A percentile compares a stretch with the other conserved stretches of the same genome.
Conservation (phyloP, 257 asterid genomes). For the Primulina huaijiensis region DNA sequence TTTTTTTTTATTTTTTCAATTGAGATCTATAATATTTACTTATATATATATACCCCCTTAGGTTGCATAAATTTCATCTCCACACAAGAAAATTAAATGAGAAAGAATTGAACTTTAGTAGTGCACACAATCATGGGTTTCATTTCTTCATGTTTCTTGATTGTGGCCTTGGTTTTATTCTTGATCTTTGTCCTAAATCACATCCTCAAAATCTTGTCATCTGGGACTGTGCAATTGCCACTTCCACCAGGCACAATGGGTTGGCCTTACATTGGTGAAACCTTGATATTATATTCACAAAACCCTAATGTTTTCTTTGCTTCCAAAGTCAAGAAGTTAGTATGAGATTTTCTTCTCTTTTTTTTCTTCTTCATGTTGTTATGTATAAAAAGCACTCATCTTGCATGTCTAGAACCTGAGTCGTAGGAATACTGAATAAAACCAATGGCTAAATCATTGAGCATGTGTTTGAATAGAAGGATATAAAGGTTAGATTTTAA, state of each 20-base stretch:
- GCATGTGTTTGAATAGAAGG: no score
- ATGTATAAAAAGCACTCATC: not conserved
- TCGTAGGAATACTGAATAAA: no score
- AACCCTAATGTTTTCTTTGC: slow-evolving; percentile 68
- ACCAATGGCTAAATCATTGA: no score
- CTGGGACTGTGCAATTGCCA: slow-evolving; percentile 34
- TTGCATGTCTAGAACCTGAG: not conserved
- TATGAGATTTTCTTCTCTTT: not conserved
- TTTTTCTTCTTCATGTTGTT: no score
- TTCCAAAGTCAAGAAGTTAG: slow-evolving; percentile 70
- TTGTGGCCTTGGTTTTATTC: slow-evolving; percentile 17
- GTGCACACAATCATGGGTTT: slow-evolving; percentile 37
- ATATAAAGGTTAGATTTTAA: no score
- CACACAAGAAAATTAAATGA: slow-evolving; percentile 11
- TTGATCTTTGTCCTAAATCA: slow-evolving; percentile 21
- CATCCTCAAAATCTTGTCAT: slow-evolving; percentile 33
- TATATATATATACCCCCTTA: slow-evolving; percentile 51
- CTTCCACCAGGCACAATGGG: slow-evolving; percentile 94
- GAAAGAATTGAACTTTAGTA: not conserved
- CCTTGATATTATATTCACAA: slow-evolving; percentile 69
- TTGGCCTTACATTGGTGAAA: slow-evolving; percentile 71
- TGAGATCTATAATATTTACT: not conserved
- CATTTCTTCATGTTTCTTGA: slow-evolving; percentile 28
- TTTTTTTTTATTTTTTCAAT: no score
- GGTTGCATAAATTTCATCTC: slow-evolving; percentile 6